Base-by-base conservation (phyloP, 305 asterid species). In the Fraxinus nigra region DNA sequence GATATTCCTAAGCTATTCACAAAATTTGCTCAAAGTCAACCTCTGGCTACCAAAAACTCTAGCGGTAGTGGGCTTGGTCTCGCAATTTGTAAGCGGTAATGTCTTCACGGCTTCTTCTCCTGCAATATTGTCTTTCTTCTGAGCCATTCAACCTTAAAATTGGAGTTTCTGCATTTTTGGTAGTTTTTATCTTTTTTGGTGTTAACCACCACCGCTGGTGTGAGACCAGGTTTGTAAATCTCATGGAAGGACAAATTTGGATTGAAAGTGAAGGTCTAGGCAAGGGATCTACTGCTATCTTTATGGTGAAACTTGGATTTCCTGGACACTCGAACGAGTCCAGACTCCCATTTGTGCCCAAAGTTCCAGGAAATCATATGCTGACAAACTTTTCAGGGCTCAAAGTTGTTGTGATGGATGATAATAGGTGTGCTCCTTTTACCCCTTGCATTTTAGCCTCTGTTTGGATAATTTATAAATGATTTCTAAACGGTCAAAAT, bases 61-160 rank as follows among this genome's bases (percentile, higher is more conserved):
- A 87, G 93, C 79, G 99, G 98, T 76, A 89, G 94, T 85, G 99
- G 99, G 56, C 99, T 96, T 81, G 99, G 99, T 84, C 94, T 96
- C 76, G 99, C 99, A 18, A 94, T 96, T 84, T 91, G 92, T 84
- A 96, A 90, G 86, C 91, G 99, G 99, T 94, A 88, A 48, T 59
- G 56, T 69, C 74, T 70, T 81, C 75, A 54, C 37, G 33, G n/a
- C 40, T 46, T 79, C 32, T 4, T 76, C 28, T 78, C 75, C 8
- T 22, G 48, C 26, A 51, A 74, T 78, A n/a, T 18, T 5, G n/a
- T 69, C 65, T 22, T 61, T 20, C 5, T n/a, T 69, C 78, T 51
- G 33, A 67, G 73, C 69, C 67, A 56, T 35, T 5, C 33, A 78
- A 61, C 20, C 74, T 78, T 77, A 16, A 28, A 75, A 32, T 48